A percentile compares a stretch with the other conserved stretches of the same genome.
phyloP scores from a whole-genome alignment of 2,329 filamentous ascomycete species.

The Exophiala sideris region DNA sequence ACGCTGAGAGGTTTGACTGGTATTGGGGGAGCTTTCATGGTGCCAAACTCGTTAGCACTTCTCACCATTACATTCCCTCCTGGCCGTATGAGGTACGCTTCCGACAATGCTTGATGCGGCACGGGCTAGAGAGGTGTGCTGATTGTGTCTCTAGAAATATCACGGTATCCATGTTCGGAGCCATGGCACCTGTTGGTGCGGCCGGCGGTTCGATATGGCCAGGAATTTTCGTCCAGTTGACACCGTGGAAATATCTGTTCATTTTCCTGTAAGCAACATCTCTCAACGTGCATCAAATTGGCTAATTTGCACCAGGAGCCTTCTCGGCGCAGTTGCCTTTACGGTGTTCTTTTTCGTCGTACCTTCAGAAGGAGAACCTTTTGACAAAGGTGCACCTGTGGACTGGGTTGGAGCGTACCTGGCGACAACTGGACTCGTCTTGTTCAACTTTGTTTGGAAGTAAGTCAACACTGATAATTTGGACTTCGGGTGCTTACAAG shows the following conservation, averaged over 20 bases:
- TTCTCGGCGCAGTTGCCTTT: conserved; percentile 29
- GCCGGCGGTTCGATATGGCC: conserved; percentile 43
- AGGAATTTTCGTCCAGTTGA: conserved; percentile 41
- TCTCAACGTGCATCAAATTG: not conserved
- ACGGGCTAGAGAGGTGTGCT: too few relatives aligned
- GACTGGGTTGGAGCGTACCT: conserved; percentile 42
- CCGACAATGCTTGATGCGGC: too few relatives aligned
- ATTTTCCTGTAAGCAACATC: conserved; percentile 35
- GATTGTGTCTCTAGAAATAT: too few relatives aligned
- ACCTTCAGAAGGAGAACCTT: conserved; percentile 30
- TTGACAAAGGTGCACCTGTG: conserved; percentile 38
- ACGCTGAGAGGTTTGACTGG: conserved; percentile 48
- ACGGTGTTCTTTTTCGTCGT: conserved; percentile 30
- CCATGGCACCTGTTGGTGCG: conserved; percentile 47
- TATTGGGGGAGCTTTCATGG: conserved; percentile 50
- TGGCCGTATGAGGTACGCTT: conserved; percentile 42
- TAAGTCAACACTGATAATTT: conserved; percentile 29
- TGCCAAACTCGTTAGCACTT: conserved; percentile 53
- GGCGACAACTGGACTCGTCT: conserved; percentile 40
- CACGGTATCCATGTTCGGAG: conserved; percentile 43
- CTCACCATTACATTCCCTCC: conserved; percentile 49
- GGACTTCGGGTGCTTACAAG: not conserved
- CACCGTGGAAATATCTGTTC: conserved; percentile 41
- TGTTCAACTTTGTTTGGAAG: conserved; percentile 55
- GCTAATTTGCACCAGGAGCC: conserved; percentile 16